A percentile compares a stretch with the other conserved stretches of the same genome.
These are phyloP conservation scores for Penicillium simplicissimum DNA, from an alignment of 495 filamentous ascomycete species.

Conservation along the genomic window DNA sequence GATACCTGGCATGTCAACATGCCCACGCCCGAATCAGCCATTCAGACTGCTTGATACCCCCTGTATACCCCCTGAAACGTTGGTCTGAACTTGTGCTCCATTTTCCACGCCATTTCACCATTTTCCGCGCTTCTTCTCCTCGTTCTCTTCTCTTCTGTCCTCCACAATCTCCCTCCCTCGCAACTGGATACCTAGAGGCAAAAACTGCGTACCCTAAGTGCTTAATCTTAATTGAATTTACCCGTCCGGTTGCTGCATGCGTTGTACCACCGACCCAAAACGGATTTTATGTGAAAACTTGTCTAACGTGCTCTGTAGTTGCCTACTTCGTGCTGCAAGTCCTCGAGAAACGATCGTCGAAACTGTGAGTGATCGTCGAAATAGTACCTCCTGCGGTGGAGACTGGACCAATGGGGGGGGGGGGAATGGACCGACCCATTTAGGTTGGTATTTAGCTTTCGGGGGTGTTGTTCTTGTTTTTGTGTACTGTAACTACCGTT, in stretches of 20 bases:
- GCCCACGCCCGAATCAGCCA: neutral
- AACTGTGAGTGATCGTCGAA: slow-evolving; percentile 24
- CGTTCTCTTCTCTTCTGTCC: neutral
- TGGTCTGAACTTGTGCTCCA: neutral
- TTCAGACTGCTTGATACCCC: neutral
- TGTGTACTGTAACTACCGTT: neutral
- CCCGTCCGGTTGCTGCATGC: slow-evolving; percentile 6
- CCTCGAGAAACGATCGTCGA: slow-evolving; percentile 37
- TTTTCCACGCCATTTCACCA: neutral
- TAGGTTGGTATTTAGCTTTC: slow-evolving; percentile 2
- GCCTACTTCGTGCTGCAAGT: slow-evolving; percentile 37
- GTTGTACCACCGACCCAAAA: neutral
- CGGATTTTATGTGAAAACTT: neutral
- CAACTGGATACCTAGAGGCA: slow-evolving; percentile 9
- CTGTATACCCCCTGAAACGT: neutral
- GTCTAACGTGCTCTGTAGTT: slow-evolving; percentile 33
- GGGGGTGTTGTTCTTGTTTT: neutral
- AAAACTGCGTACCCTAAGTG: slow-evolving; percentile 15
- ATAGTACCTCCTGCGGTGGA: neutral
- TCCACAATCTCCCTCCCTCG: neutral
- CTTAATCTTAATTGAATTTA: slow-evolving; percentile 27
- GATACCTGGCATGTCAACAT: neutral
- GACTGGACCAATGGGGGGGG: neutral
- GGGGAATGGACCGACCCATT: neutral
- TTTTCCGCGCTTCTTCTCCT: neutral